A percentile compares a stretch with the other conserved stretches of the same genome.
phyloP scores from a whole-genome alignment of 768 basidiomycete species.

The Mycena alexandri region DNA sequence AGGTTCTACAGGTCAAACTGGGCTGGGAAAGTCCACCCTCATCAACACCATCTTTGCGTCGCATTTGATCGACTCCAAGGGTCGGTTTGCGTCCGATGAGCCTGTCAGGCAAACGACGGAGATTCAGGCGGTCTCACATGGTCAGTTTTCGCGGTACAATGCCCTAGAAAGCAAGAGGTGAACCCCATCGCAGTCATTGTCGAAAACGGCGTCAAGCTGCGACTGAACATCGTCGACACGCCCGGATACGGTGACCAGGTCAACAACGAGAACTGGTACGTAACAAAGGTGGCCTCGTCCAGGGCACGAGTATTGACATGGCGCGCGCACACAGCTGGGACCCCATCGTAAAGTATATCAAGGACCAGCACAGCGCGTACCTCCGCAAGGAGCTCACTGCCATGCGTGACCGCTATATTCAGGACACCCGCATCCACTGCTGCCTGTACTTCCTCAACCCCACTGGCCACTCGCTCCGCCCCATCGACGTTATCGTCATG shows the following conservation, averaged over 20 bases:
- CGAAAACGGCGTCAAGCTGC: conserved; percentile 95
- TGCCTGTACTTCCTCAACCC: conserved; percentile 98
- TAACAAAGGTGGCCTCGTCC: conserved; percentile 26
- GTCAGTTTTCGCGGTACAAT: conserved; percentile 60
- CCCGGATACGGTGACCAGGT: conserved; percentile 98
- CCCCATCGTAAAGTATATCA: conserved; percentile 98
- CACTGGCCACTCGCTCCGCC: conserved; percentile 95
- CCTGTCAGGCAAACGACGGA: conserved; percentile 96
- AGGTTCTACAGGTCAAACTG: conserved; percentile 84
- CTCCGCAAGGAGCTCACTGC: conserved; percentile 99
- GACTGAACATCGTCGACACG: conserved; percentile 98
- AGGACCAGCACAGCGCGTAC: conserved; percentile 99
- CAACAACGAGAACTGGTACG: conserved; percentile 98
- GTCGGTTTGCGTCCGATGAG: conserved; percentile 88
- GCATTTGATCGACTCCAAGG: conserved; percentile 98
- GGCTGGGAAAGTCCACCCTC: conserved; percentile 97
- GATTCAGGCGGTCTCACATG: conserved; percentile 94
- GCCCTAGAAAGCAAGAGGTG: conserved; percentile 3
- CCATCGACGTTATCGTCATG: conserved; percentile 98
- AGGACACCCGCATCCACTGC: conserved; percentile 99
- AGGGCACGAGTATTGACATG: conserved; percentile 19
- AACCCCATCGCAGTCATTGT: conserved; percentile 78
- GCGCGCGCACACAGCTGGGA: conserved; percentile 83
- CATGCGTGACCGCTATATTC: conserved; percentile 98
- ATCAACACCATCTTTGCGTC: conserved; percentile 99